Evolutionary conservation across 2,329 filamentous ascomycete genomes (phyloP), one percentile per base, ranked within the genome.

Genomic region (Fusarium coffeatum): DNA sequence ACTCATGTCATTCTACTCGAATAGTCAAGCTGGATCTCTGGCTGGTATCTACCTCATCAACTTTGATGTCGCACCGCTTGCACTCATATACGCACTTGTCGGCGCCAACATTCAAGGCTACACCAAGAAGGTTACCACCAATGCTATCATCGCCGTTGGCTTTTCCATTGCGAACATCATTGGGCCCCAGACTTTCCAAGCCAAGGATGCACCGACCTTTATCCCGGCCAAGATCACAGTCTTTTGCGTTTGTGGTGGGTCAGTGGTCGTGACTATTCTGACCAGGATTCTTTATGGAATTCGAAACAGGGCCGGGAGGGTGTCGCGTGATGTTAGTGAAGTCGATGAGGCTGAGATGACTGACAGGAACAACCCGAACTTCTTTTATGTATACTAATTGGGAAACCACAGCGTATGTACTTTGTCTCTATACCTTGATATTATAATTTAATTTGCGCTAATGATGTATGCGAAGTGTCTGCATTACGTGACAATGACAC

Each of bases 151-250:
- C n/a, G 59, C 59, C 0, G 16, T 61, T 8, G 56, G 56, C 2
- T 62, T 62, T 5, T 62, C 59, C 2, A 46, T 62, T n/a, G 59
- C 56, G 46, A 62, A 62, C 4, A 62, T 62, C 3, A 61, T 62
- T 23, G 59, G 59, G 1, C 59, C 59, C 0, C 59, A 61, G 18
- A 62, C 56, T 0, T 62, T 62, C 3, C 59, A 61, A 5, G 56
- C 41, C 0, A 45, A 46, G 7, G 56, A 63, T 20, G 57, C 59
- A 7, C 59, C 56, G 4, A 20, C 7, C 1, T 55, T 54, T 11
- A 34, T 54, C 4, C 46, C 56, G 2, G 59, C 59, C 6, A 63
- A 63, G 27, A 47, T 62, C 3, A 62, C 57, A 0, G 59, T 63
- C 5, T 55, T 63, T 9, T 63, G 56, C 11, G 57, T 62, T 3